phyloP scores from a whole-genome alignment of 768 basidiomycete species.

The Tricholoma sp. region DNA sequence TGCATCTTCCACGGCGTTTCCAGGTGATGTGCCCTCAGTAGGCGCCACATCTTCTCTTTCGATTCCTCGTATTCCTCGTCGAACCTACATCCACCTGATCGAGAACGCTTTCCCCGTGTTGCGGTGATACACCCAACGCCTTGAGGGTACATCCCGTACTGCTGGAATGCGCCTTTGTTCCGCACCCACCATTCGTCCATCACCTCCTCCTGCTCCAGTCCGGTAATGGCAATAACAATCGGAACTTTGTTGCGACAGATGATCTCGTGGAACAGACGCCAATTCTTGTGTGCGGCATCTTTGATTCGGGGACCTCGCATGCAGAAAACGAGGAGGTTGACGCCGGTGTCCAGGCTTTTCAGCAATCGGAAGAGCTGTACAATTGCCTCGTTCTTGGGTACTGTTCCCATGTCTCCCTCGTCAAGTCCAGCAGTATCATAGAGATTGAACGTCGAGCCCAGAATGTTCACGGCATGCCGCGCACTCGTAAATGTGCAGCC shows the following conservation, averaged over 20 bases:
- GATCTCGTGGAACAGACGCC: constrained; percentile 30
- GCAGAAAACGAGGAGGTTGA: constrained; percentile 36
- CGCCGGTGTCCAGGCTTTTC: constrained; percentile 26
- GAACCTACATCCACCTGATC: constrained; percentile 14
- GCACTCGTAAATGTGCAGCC: constrained; percentile 32
- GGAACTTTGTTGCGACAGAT: constrained; percentile 36
- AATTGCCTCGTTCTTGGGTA: constrained; percentile 18
- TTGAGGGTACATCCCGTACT: constrained; percentile 22
- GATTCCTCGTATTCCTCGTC: constrained; percentile 28
- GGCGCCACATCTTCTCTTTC: constrained; percentile 15
- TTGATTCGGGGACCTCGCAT: constrained; percentile 35
- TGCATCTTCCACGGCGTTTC: constrained; percentile 8
- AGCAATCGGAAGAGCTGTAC: constrained; percentile 25
- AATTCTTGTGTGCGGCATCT: constrained; percentile 30
- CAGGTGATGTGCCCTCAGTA: constrained; percentile 14
- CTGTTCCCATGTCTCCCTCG: constrained; percentile 24
- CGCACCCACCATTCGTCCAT: constrained; percentile 31
- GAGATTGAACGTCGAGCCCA: constrained; percentile 19
- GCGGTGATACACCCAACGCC: constrained; percentile 37
- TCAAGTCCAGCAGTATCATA: constrained; percentile 37
- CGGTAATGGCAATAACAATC: constrained; percentile 31
- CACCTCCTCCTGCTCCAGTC: constrained; percentile 26
- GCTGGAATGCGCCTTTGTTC: constrained; percentile 24
- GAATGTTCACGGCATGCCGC: constrained; percentile 19
- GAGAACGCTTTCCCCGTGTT: constrained; percentile 16